Base-by-base conservation (phyloP, 257 asterid species). In the Sherardia arvensis region DNA sequence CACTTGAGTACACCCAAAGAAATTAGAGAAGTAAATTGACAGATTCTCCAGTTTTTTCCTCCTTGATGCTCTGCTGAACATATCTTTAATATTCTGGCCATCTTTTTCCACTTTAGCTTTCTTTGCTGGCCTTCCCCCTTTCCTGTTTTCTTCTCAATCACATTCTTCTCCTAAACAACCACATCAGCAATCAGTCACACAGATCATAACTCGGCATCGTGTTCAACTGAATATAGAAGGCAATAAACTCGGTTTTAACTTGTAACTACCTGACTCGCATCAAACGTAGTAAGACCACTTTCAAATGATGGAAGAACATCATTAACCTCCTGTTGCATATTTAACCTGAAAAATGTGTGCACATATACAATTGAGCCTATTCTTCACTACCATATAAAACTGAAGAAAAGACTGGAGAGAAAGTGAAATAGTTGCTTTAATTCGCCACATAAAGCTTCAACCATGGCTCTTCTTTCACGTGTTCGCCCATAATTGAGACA, bases 391-490 rank as follows among this genome's bases (percentile, higher is more conserved):
- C 30, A 62, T 27, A 43, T 56, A 8, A 62, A 47, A 26, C 73
- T 11, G 55, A 49, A 18, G n/a, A 61, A 60, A 17, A n/a, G n/a
- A n/a, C n/a, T n/a, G n/a, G 11, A 18, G n/a, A 27, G 22, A 3
- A 3, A 8, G 18, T 59, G 33, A 73, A 28, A 40, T 21, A 56
- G 64, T 60, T 59, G 86, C 98, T 88, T 84, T 65, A 86, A 75
- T 71, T 81, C 78, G 81, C 75, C 27, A 77, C 95, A 85, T 20
- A 92, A 74, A 84, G 85, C 74, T 82, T 84, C 83, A 84, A 66
- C 96, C 97, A 92, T 36, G 94, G 92, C 61, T 87, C 95, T 43
- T 87, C 97, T 77, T 82, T 89, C 83, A 92, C 43, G 87, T 92
- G 89, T 68, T 89, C 97, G 29, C 96, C 95, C 74, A 89, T 66